Evolutionary conservation across 2,329 filamentous ascomycete genomes (phyloP).

Genomic region (Fusarium sp.): DNA sequence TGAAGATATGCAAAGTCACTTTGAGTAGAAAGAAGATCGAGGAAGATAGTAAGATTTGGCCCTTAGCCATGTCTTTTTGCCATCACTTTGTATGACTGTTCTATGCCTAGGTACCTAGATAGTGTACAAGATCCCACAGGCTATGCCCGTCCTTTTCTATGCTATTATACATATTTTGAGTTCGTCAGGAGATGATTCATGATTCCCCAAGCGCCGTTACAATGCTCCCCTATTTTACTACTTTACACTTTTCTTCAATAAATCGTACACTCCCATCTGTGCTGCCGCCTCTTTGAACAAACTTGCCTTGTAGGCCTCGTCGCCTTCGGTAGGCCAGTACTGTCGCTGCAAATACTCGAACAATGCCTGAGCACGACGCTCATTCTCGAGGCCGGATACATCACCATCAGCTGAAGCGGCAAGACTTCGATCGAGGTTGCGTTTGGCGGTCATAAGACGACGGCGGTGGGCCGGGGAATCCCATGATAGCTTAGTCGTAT

Average conservation of each 20-base stretch:
- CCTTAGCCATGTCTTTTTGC: background rate
- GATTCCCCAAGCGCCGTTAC: slow-evolving; percentile 1
- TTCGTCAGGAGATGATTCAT: slow-evolving; percentile 8
- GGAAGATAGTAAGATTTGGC: background rate
- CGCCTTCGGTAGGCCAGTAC: slow-evolving; percentile 49
- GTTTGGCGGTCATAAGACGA: slow-evolving; percentile 56
- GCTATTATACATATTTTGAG: slow-evolving; percentile 13
- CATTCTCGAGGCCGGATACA: slow-evolving; percentile 50
- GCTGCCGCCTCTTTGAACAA: slow-evolving; percentile 50
- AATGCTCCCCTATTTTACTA: slow-evolving; percentile 15
- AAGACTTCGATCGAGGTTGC: slow-evolving; percentile 56
- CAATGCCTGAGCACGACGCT: slow-evolving; percentile 53
- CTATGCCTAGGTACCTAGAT: background rate
- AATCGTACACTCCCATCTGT: slow-evolving; percentile 58
- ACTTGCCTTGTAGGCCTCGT: slow-evolving; percentile 39
- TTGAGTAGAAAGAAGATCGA: background rate
- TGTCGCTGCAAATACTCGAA: slow-evolving; percentile 56
- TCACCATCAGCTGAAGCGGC: slow-evolving; percentile 47
- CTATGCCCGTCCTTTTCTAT: background rate
- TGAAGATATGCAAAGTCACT: background rate
- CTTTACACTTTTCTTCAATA: slow-evolving; percentile 40
- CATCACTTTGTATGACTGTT: slow-evolving; percentile 8
- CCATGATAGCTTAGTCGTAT: slow-evolving; percentile 57
- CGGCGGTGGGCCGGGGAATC: slow-evolving; percentile 54
- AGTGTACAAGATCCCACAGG: slow-evolving; percentile 15